Evolutionary conservation across 176 grass and related monocot species (phyloP).

Genomic region (Lolium perenne): DNA sequence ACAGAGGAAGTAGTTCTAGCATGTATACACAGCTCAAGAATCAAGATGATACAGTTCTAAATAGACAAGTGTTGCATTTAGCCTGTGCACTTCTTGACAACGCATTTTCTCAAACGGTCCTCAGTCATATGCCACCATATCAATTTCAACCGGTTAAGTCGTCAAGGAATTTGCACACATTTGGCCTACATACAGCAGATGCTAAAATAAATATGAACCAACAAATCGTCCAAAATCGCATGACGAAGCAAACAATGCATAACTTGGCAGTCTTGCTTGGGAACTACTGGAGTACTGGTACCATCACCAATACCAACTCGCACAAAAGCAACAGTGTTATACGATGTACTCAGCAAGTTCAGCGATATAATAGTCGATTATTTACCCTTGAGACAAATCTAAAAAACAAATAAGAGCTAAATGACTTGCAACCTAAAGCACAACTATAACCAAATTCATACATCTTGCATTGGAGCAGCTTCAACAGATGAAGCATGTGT

Average conservation of each 20-base stretch:
- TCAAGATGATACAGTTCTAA: neutral
- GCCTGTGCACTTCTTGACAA: neutral
- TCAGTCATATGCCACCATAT: neutral
- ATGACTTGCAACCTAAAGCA: neutral
- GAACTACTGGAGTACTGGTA: neutral
- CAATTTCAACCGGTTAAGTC: neutral
- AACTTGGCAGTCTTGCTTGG: neutral
- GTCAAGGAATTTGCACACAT: neutral
- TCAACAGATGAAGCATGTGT: neutral
- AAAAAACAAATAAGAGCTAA: neutral
- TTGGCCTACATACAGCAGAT: neutral
- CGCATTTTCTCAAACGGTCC: neutral
- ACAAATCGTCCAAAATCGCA: neutral
- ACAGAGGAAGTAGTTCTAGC: too few species aligned
- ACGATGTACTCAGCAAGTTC: neutral
- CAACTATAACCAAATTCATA: neutral
- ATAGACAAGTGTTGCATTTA: neutral
- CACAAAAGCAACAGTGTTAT: neutral
- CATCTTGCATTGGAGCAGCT: neutral
- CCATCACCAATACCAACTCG: neutral
- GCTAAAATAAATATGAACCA: neutral
- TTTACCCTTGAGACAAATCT: neutral
- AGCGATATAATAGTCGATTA: neutral
- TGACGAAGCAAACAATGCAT: neutral
- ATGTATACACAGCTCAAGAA: neutral